Evolutionary conservation across 2,329 filamentous ascomycete species (phyloP), one percentile per base, ranked within the genome.

Genomic region (Lachnellula arida): DNA sequence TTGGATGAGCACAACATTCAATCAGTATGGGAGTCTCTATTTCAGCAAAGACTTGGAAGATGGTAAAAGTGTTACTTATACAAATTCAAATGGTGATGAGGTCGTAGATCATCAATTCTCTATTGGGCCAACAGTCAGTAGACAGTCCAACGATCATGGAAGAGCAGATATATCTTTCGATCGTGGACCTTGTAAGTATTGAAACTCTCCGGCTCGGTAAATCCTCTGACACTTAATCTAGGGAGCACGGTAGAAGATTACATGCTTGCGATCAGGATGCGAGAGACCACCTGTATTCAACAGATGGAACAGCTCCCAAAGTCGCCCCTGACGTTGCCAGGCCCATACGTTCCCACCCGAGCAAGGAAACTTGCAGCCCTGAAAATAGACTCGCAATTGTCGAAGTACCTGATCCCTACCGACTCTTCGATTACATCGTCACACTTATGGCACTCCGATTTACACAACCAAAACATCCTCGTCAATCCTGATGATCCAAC

Each of bases 1-100:
- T 48, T 63, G 72, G 54, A 51, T 69, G 15, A 67, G 67, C 1
- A 39, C 70, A 15, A 66, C 60, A n/a, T 71, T 74, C 35, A 63
- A 59, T 14, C 35, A 54, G 42, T 57, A 42, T 19, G 56, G 56
- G 15, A 52, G 56, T 22, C 32, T 61, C 4, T 63, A 54, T 17
- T 54, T 49, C 37, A 25, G 11, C 5, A 19, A 48, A 11, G 52
- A 54, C 34, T 8, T 54, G 11, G 15, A 22, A 7, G n/a, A 14
- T 22, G 9, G 23, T 37, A 32, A n/a, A n/a, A 8, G 15, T n/a
- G 17, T 35, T 42, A 49, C 23, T 2, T 54, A 49, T 15, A 14
- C 12, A 12, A n/a, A 54, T 19, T 12, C 35, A 25, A 11, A 48
- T 7, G 28, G 22, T 5, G 19, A 5, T 17, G 35, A 40, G 25